These are phyloP conservation scores for Amylocarpus encephaloides DNA, from an alignment of 2,329 filamentous ascomycete genomes.

Conservation along the genomic window DNA sequence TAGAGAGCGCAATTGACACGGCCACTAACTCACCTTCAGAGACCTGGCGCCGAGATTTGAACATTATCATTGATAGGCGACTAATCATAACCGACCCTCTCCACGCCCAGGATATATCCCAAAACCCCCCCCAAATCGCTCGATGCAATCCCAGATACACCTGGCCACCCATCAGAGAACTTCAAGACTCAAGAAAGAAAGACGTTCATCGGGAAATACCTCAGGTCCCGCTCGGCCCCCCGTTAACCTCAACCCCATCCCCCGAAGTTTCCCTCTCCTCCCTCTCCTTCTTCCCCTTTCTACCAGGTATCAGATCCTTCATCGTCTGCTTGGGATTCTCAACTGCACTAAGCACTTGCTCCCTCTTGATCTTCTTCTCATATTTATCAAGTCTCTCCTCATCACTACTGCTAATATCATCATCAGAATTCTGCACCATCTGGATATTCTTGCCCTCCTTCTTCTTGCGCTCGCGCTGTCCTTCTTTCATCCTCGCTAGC, in stretches of 20 bases:
- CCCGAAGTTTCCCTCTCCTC: slow-evolving; percentile 18
- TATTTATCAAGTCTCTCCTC: slow-evolving; percentile 31
- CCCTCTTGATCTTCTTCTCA: slow-evolving; percentile 43
- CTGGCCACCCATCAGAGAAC: neutral
- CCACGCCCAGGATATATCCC: too few species aligned
- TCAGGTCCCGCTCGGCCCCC: neutral
- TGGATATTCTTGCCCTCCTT: slow-evolving; percentile 44
- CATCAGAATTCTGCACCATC: slow-evolving; percentile 48
- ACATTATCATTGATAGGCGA: too few species aligned
- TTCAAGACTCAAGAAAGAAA: neutral
- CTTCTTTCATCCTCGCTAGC: slow-evolving; percentile 67
- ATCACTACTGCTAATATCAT: slow-evolving; percentile 29
- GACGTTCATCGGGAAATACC: neutral
- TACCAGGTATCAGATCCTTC: slow-evolving; percentile 22
- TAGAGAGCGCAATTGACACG: too few species aligned
- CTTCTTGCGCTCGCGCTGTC: slow-evolving; percentile 71
- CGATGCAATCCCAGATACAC: too few species aligned
- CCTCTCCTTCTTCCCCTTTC: slow-evolving; percentile 17
- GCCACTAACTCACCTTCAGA: too few species aligned
- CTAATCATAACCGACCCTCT: too few species aligned
- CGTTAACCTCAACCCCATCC: slow-evolving; percentile 13
- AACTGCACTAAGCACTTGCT: slow-evolving; percentile 43
- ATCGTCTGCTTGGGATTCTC: slow-evolving; percentile 24
- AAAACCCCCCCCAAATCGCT: too few species aligned
- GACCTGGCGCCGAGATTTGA: too few species aligned